These are phyloP conservation scores for Saccharomyces hybrid DNA, from an alignment of 1,139 yeast species.

Conservation along the genomic window DNA sequence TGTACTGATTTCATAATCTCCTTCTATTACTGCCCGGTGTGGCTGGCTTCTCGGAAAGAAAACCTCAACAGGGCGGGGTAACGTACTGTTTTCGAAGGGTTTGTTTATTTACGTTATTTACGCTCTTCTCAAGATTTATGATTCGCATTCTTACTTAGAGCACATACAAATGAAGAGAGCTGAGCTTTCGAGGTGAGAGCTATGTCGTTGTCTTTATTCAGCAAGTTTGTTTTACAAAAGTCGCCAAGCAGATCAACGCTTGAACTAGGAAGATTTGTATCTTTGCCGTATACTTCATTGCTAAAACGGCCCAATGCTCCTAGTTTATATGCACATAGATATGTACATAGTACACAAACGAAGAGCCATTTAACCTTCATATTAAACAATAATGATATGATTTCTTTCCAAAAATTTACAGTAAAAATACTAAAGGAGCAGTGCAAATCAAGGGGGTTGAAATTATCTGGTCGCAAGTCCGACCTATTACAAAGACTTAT, in stretches of 20 bases:
- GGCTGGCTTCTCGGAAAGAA: neutral
- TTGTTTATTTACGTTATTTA: neutral
- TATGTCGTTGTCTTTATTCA: neutral
- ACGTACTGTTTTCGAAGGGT: neutral
- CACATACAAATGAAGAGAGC: neutral
- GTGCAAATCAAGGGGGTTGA: conserved; percentile 48
- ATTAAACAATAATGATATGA: conserved; percentile 16
- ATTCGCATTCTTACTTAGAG: neutral
- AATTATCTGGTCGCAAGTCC: conserved; percentile 47
- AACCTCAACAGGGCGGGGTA: neutral
- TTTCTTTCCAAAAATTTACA: conserved; percentile 29
- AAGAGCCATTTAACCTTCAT: conserved; percentile 34
- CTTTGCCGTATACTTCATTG: neutral
- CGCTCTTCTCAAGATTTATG: neutral
- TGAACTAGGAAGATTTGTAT: neutral
- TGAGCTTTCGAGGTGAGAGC: neutral
- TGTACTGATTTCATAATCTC: neutral
- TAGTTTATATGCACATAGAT: conserved; percentile 14
- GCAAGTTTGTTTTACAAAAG: neutral
- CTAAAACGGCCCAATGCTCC: neutral
- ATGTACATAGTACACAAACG: conserved; percentile 36
- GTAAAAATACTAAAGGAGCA: conserved; percentile 44
- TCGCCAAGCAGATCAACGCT: neutral
- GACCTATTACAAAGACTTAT: conserved; percentile 45
- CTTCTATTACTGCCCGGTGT: neutral